Conservation (phyloP, 768 basidiomycete species). For the Asterophora parasitica region DNA sequence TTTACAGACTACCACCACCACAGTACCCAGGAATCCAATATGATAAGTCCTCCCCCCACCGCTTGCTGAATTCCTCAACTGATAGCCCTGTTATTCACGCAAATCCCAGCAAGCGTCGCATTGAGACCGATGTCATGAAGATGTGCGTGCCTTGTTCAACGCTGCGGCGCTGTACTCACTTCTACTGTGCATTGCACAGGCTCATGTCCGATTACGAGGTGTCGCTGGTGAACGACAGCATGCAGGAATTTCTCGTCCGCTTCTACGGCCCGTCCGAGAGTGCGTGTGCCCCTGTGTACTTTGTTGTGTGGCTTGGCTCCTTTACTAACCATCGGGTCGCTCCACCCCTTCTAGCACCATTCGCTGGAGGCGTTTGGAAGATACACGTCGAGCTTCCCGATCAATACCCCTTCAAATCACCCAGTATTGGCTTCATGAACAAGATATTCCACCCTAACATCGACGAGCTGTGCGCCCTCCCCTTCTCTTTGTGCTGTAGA, state of each 20-base stretch:
- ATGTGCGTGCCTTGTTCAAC: slow-evolving; percentile 50
- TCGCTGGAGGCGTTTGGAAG: slow-evolving; percentile 98
- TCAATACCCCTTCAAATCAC: slow-evolving; percentile 98
- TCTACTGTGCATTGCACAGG: slow-evolving; percentile 35
- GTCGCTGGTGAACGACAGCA: slow-evolving; percentile 93
- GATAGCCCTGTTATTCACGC: slow-evolving; percentile 42
- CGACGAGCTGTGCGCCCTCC: slow-evolving; percentile 83
- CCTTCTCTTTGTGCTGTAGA: slow-evolving; percentile 1
- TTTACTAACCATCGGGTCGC: slow-evolving; percentile 1
- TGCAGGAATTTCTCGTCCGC: slow-evolving; percentile 98
- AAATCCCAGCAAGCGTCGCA: slow-evolving; percentile 83
- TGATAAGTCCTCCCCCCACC: slow-evolving; percentile 49
- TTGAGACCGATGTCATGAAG: slow-evolving; percentile 99
- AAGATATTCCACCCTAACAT: slow-evolving; percentile 99
- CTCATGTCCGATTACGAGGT: slow-evolving; percentile 99
- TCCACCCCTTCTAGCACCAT: slow-evolving; percentile 62
- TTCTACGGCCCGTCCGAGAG: slow-evolving; percentile 95
- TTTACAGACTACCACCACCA: background rate
- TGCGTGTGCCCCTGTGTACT: slow-evolving; percentile 51
- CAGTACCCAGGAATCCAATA: slow-evolving; percentile 24
- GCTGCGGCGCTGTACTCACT: slow-evolving; percentile 10
- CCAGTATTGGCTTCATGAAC: slow-evolving; percentile 99
- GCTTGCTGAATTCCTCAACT: slow-evolving; percentile 1
- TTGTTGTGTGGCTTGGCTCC: background rate
- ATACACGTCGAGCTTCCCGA: slow-evolving; percentile 98